Evolutionary conservation across 2,329 filamentous ascomycete species (phyloP).

Genomic region (Trichophyton schoenleinii): DNA sequence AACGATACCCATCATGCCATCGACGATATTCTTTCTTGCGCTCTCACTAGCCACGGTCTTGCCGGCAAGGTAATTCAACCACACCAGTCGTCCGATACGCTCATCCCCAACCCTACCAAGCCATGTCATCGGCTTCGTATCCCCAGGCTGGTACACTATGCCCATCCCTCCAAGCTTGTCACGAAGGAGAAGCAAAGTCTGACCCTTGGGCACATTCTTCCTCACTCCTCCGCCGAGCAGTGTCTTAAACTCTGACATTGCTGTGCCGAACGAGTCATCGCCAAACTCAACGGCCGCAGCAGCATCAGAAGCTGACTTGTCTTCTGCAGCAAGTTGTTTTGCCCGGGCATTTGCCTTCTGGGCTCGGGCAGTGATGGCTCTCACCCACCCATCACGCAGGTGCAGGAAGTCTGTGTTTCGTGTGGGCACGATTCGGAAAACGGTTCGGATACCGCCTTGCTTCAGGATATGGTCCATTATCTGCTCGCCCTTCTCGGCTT

Average conservation of each 20-base stretch:
- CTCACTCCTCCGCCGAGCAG: constrained; percentile 62
- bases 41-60: constrained; percentile 75
- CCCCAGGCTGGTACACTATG: constrained; percentile 50
- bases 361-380: constrained; percentile 64
- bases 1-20: constrained; percentile 78
- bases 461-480: constrained; percentile 63
- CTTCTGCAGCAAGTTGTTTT: constrained; percentile 26
- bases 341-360: constrained; percentile 42
- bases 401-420: constrained; percentile 90
- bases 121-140: constrained; percentile 37
- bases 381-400: constrained; percentile 78
- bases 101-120: constrained; percentile 68
- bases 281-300: constrained; percentile 36
- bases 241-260: constrained; percentile 64
- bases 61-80: constrained; percentile 82
- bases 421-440: constrained; percentile 77
- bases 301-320: constrained; percentile 25
- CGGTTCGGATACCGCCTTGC: constrained; percentile 56
- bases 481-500: constrained; percentile 54
- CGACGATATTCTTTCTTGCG: constrained; percentile 67
- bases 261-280: constrained; percentile 63
- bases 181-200: constrained; percentile 61
- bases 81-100: constrained; percentile 65
- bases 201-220: constrained; percentile 62
- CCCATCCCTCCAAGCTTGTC: constrained; percentile 53